Base-by-base conservation (phyloP, 495 filamentous ascomycete genomes). In the Penicillium odoratum region DNA sequence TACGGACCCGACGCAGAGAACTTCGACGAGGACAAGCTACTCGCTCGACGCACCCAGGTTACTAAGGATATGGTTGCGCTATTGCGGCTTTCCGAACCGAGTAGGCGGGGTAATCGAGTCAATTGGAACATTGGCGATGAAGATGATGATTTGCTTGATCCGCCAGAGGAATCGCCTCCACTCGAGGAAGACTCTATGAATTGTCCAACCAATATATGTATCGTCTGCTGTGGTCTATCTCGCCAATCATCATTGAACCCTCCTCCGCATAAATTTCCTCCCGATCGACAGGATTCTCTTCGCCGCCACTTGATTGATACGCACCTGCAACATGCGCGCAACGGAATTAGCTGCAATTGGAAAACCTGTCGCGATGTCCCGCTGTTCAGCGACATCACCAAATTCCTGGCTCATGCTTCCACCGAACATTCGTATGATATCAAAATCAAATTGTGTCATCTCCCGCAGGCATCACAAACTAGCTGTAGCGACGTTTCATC, bases 331-430 rank as follows among this genome's bases (percentile, higher is more conserved):
- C 29, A 61, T 63, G 56, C 56, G 30, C 66, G 57, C 43, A 57
- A 62, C 54, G 56, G 66, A 52, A 66, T 69, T 31, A 66, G 62
- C 48, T 71, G 57, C 60, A 69, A 49, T 21, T 69, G 64, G 69
- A 49, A 57, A 59, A 58, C 56, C 13, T 71, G 59, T 51, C 49
- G 53, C 45, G 52, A 42, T 53, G 11, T 67, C 31, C 60, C 66
- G 18, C 52, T 50, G 28, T 71, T 71, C 38, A 48, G 47, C 26
- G 53, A 63, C 16, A 57, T 62, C 58, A 66, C 66, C 59, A 60
- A 58, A 58, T 67, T 67, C 56, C 61, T 69, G 43, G 66, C 66
- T 43, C 57, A 69, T 62, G 58, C 68, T 48, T 29, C 34, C 16
- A 61, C 21, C 58, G 51, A 48, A 31, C 59, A 67, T 55, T 28